Conservation (phyloP, 306 rosid genomes). For the Hippophae gyantsensis region DNA sequence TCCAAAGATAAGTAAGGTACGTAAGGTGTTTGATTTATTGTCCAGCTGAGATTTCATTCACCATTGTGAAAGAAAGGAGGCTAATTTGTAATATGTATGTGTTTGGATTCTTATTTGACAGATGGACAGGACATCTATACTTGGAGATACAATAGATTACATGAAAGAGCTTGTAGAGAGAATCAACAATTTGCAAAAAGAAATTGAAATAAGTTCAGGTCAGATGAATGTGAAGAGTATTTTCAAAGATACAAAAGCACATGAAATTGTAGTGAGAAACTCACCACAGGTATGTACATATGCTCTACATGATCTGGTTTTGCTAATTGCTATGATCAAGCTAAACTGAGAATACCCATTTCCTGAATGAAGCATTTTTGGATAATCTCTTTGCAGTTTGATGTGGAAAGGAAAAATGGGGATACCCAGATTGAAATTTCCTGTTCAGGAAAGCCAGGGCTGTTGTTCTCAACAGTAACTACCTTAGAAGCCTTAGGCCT, state of each 20-base stretch:
- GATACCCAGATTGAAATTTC: slow-evolving; percentile 62
- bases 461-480: slow-evolving; percentile 61
- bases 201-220: slow-evolving; percentile 38
- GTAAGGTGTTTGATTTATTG: not conserved
- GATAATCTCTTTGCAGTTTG: slow-evolving; percentile 39
- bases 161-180: slow-evolving; percentile 82
- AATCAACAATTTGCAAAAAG: slow-evolving; percentile 53
- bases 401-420: slow-evolving; percentile 58
- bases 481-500: slow-evolving; percentile 84
- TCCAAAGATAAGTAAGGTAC: slow-evolving; percentile 93
- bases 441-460: slow-evolving; percentile 76
- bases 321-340: not conserved
- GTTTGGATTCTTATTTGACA: slow-evolving; percentile 16
- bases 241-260: slow-evolving; percentile 51
- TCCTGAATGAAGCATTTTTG: not conserved
- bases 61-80: no score
- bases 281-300: slow-evolving; percentile 57
- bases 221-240: slow-evolving; percentile 20
- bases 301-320: not conserved
- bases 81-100: no score
- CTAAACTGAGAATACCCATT: not conserved
- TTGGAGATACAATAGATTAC: slow-evolving; percentile 91
- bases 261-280: slow-evolving; percentile 57
- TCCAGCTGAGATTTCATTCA: no score
- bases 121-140: slow-evolving; percentile 98